A percentile compares a stretch with the other conserved stretches of the same genome.
Conservation (phyloP, 352 stramenopile species). For the Pythium coloratum region DNA sequence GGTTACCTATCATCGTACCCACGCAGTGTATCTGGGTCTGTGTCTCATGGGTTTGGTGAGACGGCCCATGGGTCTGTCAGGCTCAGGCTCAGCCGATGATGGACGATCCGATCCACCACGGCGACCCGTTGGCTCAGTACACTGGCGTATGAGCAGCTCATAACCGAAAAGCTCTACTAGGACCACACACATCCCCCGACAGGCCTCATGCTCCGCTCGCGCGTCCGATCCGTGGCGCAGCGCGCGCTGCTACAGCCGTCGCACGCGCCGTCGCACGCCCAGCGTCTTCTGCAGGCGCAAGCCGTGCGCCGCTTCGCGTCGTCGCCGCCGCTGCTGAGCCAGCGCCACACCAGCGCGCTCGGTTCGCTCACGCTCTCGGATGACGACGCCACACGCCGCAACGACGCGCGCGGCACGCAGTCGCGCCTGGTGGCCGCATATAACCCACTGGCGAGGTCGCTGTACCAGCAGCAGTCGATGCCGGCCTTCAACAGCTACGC, state of each 20-base stretch:
- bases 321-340: neutral
- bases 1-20: neutral
- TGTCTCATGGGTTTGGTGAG: conserved; percentile 2
- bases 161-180: neutral
- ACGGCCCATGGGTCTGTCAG: conserved; percentile 1
- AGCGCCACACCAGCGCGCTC: conserved; percentile 12
- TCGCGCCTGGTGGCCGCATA: conserved; percentile 10
- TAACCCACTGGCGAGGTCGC: conserved; percentile 16
- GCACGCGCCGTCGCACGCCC: neutral
- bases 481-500: conserved; percentile 26
- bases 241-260: conserved; percentile 13
- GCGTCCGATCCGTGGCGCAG: conserved; percentile 25
- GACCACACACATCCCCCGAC: neutral
- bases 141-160: neutral
- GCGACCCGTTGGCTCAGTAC: conserved; percentile 10
- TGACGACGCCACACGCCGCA: conserved; percentile 21
- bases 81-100: conserved; percentile 9
- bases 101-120: conserved; percentile 18
- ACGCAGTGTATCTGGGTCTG: neutral
- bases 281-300: conserved; percentile 12
- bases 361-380: conserved; percentile 6
- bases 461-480: conserved; percentile 9
- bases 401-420: conserved; percentile 21
- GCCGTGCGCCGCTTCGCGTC: conserved; percentile 1
- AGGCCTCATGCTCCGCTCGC: conserved; percentile 26